These are phyloP conservation scores for Capronia epimyces DNA, from an alignment of 2,329 filamentous ascomycete species.

Conservation along the genomic window DNA sequence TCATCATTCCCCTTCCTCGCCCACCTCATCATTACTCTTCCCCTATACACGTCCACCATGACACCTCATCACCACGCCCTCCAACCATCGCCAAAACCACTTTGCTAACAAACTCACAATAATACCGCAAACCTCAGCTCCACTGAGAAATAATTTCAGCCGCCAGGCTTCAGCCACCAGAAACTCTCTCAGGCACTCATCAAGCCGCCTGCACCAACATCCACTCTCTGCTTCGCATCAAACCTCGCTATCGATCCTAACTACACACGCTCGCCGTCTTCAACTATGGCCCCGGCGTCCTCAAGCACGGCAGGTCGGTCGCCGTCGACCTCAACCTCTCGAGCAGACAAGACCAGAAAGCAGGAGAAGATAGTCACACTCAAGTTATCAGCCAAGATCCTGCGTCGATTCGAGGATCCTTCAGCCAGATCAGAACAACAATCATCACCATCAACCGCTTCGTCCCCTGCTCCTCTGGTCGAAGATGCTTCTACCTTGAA, in stretches of 20 bases:
- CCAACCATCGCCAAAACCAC: constrained; percentile 28
- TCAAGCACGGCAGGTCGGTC: constrained; percentile 29
- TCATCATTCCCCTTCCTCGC: constrained; percentile 25
- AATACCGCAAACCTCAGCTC: constrained; percentile 16
- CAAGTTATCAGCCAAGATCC: constrained; percentile 36
- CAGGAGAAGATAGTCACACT: constrained; percentile 33
- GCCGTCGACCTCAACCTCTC: constrained; percentile 27
- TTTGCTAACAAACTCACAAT: constrained; percentile 10
- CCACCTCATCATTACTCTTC: constrained; percentile 22
- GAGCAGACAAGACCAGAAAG: constrained; percentile 33
- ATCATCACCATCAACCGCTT: constrained; percentile 37
- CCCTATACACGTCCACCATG: constrained; percentile 23
- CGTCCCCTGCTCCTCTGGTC: constrained; percentile 30
- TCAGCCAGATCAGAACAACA: constrained; percentile 19
- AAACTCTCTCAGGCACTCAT: constrained; percentile 24
- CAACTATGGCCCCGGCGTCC: constrained; percentile 29
- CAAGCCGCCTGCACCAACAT: constrained; percentile 1
- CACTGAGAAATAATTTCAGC: constrained; percentile 18
- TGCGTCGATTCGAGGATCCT: constrained; percentile 34
- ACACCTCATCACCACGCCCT: constrained; percentile 25
- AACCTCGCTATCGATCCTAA: not conserved
- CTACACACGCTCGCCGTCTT: constrained; percentile 29
- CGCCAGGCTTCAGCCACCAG: constrained; percentile 11
- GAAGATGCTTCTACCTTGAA: constrained; percentile 38
- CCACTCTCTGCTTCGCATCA: constrained; percentile 2